phyloP scores from a whole-genome alignment of 164 flowering plant species.

The Piper longum region DNA sequence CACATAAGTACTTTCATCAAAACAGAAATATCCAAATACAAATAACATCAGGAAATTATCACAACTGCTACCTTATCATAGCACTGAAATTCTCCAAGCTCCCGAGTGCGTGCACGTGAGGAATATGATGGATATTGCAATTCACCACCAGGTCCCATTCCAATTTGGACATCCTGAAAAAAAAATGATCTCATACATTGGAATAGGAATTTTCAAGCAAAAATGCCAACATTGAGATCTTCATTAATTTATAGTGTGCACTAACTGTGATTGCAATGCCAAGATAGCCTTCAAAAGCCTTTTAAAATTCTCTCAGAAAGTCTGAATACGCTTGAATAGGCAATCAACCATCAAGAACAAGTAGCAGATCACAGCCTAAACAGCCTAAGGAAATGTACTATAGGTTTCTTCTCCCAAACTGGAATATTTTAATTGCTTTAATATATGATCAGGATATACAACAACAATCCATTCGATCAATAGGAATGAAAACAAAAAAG shows the following conservation, averaged over 20 bases:
- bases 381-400: slow-evolving; percentile 68
- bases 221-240: neutral
- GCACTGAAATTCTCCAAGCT: slow-evolving; percentile 65
- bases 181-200: neutral
- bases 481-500: neutral
- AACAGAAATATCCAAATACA: neutral
- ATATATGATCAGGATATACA: neutral
- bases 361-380: slow-evolving; percentile 54
- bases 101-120: slow-evolving; percentile 23
- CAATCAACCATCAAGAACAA: slow-evolving; percentile 48
- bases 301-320: slow-evolving; percentile 54
- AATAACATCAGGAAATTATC: neutral
- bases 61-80: slow-evolving; percentile 48
- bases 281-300: slow-evolving; percentile 36
- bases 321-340: slow-evolving; percentile 65
- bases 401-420: slow-evolving; percentile 42
- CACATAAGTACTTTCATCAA: neutral
- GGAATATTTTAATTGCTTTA: slow-evolving; percentile 3
- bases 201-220: neutral
- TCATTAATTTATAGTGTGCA: no score
- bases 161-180: slow-evolving; percentile 54
- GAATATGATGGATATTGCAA: slow-evolving; percentile 59
- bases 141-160: slow-evolving; percentile 81
- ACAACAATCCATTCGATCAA: neutral
- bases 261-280: slow-evolving; percentile 42